phyloP scores from a whole-genome alignment of 2,329 filamentous ascomycete genomes.

The Camptophora hylomeconis region DNA sequence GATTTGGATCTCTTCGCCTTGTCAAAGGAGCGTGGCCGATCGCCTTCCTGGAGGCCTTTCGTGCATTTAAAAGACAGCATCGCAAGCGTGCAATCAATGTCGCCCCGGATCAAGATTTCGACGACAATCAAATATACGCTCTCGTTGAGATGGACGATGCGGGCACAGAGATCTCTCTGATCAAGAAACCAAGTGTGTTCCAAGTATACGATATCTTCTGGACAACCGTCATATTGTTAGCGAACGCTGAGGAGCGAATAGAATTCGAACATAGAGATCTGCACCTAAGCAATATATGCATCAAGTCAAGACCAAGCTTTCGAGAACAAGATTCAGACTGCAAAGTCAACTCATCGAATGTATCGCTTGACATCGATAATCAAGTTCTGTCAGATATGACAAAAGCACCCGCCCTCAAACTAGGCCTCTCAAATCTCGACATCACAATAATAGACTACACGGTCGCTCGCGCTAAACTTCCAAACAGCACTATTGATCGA shows the following conservation, averaged over 20 bases:
- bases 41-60: slow-evolving; percentile 35
- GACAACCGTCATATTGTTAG: slow-evolving; percentile 49
- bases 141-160: slow-evolving; percentile 56
- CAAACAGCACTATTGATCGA: slow-evolving; percentile 8
- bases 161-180: slow-evolving; percentile 40
- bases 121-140: slow-evolving; percentile 46
- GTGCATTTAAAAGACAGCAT: slow-evolving; percentile 27
- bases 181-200: slow-evolving; percentile 27
- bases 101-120: slow-evolving; percentile 38
- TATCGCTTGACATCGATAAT: slow-evolving; percentile 21
- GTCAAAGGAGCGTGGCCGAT: slow-evolving; percentile 42
- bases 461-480: slow-evolving; percentile 46
- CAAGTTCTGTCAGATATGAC: slow-evolving; percentile 20
- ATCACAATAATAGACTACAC: slow-evolving; percentile 58
- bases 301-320: slow-evolving; percentile 3
- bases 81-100: slow-evolving; percentile 38
- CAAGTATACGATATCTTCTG: slow-evolving; percentile 54
- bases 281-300: slow-evolving; percentile 4
- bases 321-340: no score
- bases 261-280: slow-evolving; percentile 49
- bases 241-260: slow-evolving; percentile 46
- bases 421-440: slow-evolving; percentile 43
- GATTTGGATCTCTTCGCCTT: slow-evolving; percentile 46
- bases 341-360: slow-evolving; percentile 21
- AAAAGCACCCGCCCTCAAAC: slow-evolving; percentile 22